phyloP scores from a whole-genome alignment of 768 basidiomycete species.

The Chlorophyllum brunneum region DNA sequence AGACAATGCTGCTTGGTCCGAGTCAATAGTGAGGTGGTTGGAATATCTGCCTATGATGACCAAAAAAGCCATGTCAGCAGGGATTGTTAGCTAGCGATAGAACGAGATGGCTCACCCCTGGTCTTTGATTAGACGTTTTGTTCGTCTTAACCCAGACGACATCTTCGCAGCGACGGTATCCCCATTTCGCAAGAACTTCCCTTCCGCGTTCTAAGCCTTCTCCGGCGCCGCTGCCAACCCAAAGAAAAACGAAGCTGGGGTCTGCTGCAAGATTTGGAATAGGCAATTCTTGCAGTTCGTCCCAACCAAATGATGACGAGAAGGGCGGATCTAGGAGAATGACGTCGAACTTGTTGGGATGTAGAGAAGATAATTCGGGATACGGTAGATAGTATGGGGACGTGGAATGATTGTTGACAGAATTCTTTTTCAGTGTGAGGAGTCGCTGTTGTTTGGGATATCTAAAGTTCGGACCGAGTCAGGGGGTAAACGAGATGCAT shows the following conservation, averaged over 20 bases:
- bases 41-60: conserved; percentile 65
- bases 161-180: conserved; percentile 92
- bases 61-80: conserved; percentile 11
- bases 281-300: conserved; percentile 76
- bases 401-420: conserved; percentile 65
- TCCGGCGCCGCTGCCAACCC: conserved; percentile 90
- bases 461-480: conserved; percentile 35
- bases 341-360: conserved; percentile 79
- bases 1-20: conserved; percentile 95
- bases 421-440: conserved; percentile 75
- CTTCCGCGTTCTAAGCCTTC: conserved; percentile 90
- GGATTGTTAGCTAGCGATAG: conserved; percentile 4
- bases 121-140: conserved; percentile 60
- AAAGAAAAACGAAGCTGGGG: conserved; percentile 91
- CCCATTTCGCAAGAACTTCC: conserved; percentile 91
- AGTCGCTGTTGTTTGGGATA: conserved; percentile 93
- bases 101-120: conserved; percentile 52
- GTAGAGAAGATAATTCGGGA: conserved; percentile 50
- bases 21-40: conserved; percentile 81
- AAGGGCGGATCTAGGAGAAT: conserved; percentile 91
- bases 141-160: conserved; percentile 99
- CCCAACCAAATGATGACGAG: conserved; percentile 84
- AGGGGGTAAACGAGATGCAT: neutral
- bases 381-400: conserved; percentile 71
- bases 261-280: conserved; percentile 82